These are phyloP conservation scores for Hygrophoropsis aurantiaca DNA, from an alignment of 768 basidiomycete species.

Conservation along the genomic window DNA sequence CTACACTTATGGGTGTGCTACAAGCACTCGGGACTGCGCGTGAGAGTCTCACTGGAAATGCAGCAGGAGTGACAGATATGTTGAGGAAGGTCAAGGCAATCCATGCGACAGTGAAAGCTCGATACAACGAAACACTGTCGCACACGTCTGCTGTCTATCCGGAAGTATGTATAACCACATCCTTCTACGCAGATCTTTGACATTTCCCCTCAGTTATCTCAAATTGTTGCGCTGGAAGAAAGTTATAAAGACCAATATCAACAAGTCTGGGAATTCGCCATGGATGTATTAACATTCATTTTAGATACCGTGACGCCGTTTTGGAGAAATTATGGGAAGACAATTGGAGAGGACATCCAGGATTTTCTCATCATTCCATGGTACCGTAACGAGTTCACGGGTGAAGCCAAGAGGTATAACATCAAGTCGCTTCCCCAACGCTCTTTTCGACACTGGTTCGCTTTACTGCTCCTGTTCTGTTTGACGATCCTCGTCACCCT, in stretches of 20 bases:
- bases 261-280: slow-evolving; percentile 78
- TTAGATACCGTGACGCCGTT: slow-evolving; percentile 77
- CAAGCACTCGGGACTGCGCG: slow-evolving; percentile 49
- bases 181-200: slow-evolving; percentile 4
- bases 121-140: slow-evolving; percentile 63
- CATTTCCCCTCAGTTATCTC: slow-evolving; percentile 51
- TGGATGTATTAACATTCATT: slow-evolving; percentile 74
- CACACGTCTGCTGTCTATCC: slow-evolving; percentile 78
- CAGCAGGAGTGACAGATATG: slow-evolving; percentile 47
- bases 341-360: slow-evolving; percentile 76
- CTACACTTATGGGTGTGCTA: slow-evolving; percentile 47
- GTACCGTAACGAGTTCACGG: slow-evolving; percentile 83
- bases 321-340: slow-evolving; percentile 80
- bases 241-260: slow-evolving; percentile 80
- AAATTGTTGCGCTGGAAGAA: slow-evolving; percentile 70
- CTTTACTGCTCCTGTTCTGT: slow-evolving; percentile 52
- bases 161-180: slow-evolving; percentile 47
- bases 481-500: slow-evolving; percentile 47
- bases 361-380: slow-evolving; percentile 82
- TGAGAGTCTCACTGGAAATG: slow-evolving; percentile 43
- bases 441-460: slow-evolving; percentile 68
- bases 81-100: slow-evolving; percentile 53
- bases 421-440: slow-evolving; percentile 59
- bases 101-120: slow-evolving; percentile 57
- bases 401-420: slow-evolving; percentile 66